These are phyloP conservation scores for Furcasterigmium sp. DNA, from an alignment of 2,329 filamentous ascomycete species.

Conservation along the genomic window DNA sequence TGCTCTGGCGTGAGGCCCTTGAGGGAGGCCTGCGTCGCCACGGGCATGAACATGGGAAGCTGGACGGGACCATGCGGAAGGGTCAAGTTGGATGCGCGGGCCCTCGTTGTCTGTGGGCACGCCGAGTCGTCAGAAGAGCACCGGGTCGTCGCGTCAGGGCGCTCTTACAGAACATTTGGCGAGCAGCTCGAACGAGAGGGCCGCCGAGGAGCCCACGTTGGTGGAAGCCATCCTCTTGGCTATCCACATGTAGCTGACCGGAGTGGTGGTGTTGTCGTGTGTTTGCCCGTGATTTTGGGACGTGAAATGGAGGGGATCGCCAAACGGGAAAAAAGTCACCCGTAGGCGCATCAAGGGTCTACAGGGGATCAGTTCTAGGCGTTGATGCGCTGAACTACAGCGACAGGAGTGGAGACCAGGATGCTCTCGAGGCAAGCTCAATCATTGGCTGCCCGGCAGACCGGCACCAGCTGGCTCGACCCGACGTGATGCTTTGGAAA, in stretches of 20 bases:
- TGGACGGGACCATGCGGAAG: slow-evolving; percentile 89
- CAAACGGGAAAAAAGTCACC: not conserved
- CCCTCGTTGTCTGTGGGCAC: slow-evolving; percentile 81
- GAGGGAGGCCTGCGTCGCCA: slow-evolving; percentile 91
- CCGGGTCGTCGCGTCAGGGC: not conserved
- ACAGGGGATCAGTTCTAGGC: not conserved
- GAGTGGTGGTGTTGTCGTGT: not conserved
- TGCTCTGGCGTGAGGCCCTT: slow-evolving; percentile 94
- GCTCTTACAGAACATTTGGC: slow-evolving; percentile 73
- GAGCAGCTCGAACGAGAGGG: slow-evolving; percentile 72
- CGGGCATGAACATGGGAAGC: slow-evolving; percentile 96
- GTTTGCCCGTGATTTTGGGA: too few relatives aligned
- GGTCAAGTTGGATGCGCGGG: slow-evolving; percentile 79
- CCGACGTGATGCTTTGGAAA: slow-evolving; percentile 9
- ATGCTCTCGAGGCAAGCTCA: too few relatives aligned
- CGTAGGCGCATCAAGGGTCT: too few relatives aligned
- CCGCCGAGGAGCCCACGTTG: slow-evolving; percentile 52
- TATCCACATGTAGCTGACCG: slow-evolving; percentile 9
- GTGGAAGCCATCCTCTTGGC: slow-evolving; percentile 40
- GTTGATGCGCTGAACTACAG: slow-evolving; percentile 1
- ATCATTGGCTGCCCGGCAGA: too few relatives aligned
- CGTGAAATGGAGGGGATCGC: too few relatives aligned
- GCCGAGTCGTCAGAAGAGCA: slow-evolving; percentile 3
- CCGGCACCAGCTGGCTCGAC: not conserved
- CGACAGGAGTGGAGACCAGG: too few relatives aligned